Conservation (phyloP, 2,329 filamentous ascomycete genomes). For the Microascus cirrosus region DNA sequence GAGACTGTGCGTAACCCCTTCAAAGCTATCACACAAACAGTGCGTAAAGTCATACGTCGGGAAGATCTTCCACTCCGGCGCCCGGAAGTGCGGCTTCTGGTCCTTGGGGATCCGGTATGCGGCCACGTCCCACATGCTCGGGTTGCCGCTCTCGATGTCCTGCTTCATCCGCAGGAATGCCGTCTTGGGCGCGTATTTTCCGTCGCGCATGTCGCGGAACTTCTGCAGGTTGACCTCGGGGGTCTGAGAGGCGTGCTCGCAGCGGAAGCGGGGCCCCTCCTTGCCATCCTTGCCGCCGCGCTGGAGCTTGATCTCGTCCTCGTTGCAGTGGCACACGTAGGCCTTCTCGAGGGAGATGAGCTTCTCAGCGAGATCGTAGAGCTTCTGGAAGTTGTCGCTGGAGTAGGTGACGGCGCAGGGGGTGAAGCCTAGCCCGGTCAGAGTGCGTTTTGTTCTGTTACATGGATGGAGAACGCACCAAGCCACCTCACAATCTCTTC, state of each 20-base stretch:
- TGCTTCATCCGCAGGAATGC: constrained; percentile 92
- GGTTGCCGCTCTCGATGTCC: constrained; percentile 71
- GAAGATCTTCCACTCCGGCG: constrained; percentile 81
- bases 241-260: constrained; percentile 64
- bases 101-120: constrained; percentile 78
- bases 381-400: constrained; percentile 77
- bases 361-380: constrained; percentile 84
- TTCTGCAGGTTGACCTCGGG: constrained; percentile 68
- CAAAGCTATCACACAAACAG: constrained; percentile 85
- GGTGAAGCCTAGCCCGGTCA: constrained; percentile 43
- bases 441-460: neutral
- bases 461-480: constrained; percentile 22
- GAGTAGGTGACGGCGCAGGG: constrained; percentile 75
- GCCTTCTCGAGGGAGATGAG: constrained; percentile 59
- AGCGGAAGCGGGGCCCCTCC: constrained; percentile 62
- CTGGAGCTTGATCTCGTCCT: constrained; percentile 76
- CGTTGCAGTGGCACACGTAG: constrained; percentile 84
- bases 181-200: constrained; percentile 75
- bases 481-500: constrained; percentile 81
- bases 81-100: constrained; percentile 61
- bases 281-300: constrained; percentile 65
- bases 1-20: constrained; percentile 81
- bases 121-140: constrained; percentile 92
- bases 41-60: constrained; percentile 91
- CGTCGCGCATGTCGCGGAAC: constrained; percentile 84